Conservation (phyloP, 1,284 basidiomycete species). For the Rhodotorula sp. region DNA sequence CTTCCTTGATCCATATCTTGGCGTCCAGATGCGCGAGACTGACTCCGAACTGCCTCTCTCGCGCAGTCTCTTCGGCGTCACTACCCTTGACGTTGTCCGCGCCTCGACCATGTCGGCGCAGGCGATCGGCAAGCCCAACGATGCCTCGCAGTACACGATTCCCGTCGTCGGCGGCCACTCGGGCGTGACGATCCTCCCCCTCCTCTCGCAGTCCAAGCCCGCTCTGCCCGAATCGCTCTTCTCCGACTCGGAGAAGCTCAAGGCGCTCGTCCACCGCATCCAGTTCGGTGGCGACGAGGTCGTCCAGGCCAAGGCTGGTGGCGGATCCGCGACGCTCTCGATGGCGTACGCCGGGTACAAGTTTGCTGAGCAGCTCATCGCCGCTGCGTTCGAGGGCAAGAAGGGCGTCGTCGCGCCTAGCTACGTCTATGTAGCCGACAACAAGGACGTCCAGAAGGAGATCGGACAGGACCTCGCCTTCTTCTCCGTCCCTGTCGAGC, state of each 20-base stretch:
- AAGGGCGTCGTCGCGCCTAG: constrained; percentile 75
- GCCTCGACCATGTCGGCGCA: constrained; percentile 92
- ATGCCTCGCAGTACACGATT: constrained; percentile 69
- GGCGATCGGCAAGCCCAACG: constrained; percentile 61
- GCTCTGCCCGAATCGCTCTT: constrained; percentile 61
- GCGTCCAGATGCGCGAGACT: not conserved
- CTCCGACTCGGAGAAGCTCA: constrained; percentile 55
- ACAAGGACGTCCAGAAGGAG: constrained; percentile 51
- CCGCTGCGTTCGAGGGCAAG: constrained; percentile 77
- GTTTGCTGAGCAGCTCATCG: constrained; percentile 63
- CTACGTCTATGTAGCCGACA: constrained; percentile 70
- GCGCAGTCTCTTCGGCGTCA: constrained; percentile 87
- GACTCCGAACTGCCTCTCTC: not conserved
- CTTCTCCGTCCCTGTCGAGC: constrained; percentile 87
- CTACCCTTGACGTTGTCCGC: constrained; percentile 96
- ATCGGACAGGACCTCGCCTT: constrained; percentile 63
- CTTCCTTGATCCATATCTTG: not conserved
- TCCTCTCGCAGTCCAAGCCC: constrained; percentile 86
- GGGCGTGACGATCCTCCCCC: constrained; percentile 71
- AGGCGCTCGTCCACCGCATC: constrained; percentile 77
- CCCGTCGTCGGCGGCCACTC: constrained; percentile 84
- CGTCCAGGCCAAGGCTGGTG: constrained; percentile 86
- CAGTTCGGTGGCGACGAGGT: constrained; percentile 96
- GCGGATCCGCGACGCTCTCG: constrained; percentile 76
- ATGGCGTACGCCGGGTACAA: constrained; percentile 89